A percentile compares a stretch with the other conserved stretches of the same genome.
Evolutionary conservation across 306 rosid species (phyloP).

Genomic region (Vigna reflexopilosa): DNA sequence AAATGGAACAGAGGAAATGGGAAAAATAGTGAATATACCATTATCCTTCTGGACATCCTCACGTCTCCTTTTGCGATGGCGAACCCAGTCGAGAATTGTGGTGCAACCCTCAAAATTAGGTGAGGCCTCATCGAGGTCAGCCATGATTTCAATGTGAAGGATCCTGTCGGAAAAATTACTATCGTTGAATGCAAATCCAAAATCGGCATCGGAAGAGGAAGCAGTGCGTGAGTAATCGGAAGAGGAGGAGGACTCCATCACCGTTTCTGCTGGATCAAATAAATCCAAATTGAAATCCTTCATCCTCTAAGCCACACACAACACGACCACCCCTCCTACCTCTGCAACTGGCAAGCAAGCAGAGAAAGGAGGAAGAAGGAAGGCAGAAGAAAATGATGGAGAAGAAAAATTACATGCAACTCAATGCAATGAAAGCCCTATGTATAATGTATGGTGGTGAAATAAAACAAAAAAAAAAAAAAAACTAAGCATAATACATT

Average conservation of each 20-base stretch:
- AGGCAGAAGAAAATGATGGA: not conserved
- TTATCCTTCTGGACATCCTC: slow-evolving; percentile 75
- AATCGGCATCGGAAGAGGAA: slow-evolving; percentile 75
- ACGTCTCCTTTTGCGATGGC: slow-evolving; percentile 75
- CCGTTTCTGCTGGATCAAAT: slow-evolving; percentile 69
- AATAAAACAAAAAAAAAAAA: not conserved
- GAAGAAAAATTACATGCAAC: not conserved
- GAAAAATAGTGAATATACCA: slow-evolving; percentile 33
- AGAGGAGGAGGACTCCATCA: slow-evolving; percentile 57
- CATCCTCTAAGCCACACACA: slow-evolving; percentile 30
- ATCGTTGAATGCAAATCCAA: slow-evolving; percentile 86
- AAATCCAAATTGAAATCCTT: slow-evolving; percentile 66
- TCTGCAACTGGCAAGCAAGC: slow-evolving; percentile 6
- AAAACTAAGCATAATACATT: not conserved
- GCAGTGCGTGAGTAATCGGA: slow-evolving; percentile 54
- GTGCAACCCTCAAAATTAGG: slow-evolving; percentile 64
- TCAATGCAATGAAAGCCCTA: slow-evolving; percentile 3
- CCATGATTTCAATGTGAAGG: slow-evolving; percentile 79
- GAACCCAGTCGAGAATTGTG: slow-evolving; percentile 80
- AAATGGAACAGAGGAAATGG: not conserved
- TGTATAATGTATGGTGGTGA: slow-evolving; percentile 27
- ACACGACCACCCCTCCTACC: slow-evolving; percentile 6
- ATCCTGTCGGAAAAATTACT: slow-evolving; percentile 88
- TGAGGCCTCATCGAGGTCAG: slow-evolving; percentile 54
- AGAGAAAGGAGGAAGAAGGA: slow-evolving; percentile 21